Conservation (phyloP, 176 grass and related monocot species). For the Dendrocalamus sinicus region DNA sequence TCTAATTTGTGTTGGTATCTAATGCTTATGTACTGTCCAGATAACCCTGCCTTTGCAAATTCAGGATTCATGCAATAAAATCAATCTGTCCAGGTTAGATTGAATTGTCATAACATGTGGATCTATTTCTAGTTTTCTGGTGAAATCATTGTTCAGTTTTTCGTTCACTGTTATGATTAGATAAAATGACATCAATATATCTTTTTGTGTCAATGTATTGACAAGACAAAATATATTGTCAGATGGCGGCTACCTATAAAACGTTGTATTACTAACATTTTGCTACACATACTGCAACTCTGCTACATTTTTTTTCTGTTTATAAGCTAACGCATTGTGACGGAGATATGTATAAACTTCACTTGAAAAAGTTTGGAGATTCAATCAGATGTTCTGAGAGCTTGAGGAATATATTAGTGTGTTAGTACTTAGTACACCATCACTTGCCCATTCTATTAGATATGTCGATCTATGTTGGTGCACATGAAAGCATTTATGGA, state of each 20-base stretch:
- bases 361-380: background rate
- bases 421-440: constrained; percentile 10
- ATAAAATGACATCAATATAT: constrained; percentile 28
- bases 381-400: background rate
- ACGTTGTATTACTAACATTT: constrained; percentile 1
- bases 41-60: constrained; percentile 56
- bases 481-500: constrained; percentile 3
- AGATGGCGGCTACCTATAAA: constrained; percentile 15
- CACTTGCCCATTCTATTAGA: constrained; percentile 7
- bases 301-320: too few relatives aligned
- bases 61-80: constrained; percentile 43
- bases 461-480: background rate
- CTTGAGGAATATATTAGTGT: background rate
- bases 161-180: constrained; percentile 1
- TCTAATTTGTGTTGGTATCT: constrained; percentile 28
- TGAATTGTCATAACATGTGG: constrained; percentile 15
- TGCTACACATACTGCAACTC: too few relatives aligned
- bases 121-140: constrained; percentile 25
- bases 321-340: too few relatives aligned
- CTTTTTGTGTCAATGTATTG: background rate
- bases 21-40: constrained; percentile 29
- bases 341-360: too few relatives aligned
- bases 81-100: constrained; percentile 47
- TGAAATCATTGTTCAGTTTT: background rate
- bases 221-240: background rate